Evolutionary conservation across 116 monocot species (phyloP).

Genomic region (Dioscorea cayenensis): DNA sequence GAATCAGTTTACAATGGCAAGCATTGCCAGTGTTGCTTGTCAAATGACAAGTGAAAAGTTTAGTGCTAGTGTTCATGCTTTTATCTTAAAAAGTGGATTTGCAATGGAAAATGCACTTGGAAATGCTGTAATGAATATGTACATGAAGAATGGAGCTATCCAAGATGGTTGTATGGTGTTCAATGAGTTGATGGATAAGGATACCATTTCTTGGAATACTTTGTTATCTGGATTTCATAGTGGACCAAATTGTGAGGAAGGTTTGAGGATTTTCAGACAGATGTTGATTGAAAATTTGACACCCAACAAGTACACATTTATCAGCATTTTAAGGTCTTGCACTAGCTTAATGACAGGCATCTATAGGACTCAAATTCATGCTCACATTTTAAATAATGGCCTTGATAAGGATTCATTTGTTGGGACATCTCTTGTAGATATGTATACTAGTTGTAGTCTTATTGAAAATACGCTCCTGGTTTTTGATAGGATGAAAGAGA

Average conservation of each 20-base stretch:
- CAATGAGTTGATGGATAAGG: conserved; percentile 9
- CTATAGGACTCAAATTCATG: conserved; percentile 37
- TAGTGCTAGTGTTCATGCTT: conserved; percentile 26
- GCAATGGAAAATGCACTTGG: conserved; percentile 14
- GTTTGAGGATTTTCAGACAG: conserved; percentile 20
- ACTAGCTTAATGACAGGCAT: conserved; percentile 17
- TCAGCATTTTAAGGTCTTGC: conserved; percentile 47
- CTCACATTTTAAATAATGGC: conserved; percentile 27
- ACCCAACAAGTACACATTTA: conserved; percentile 38
- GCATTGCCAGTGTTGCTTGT: conserved; percentile 22
- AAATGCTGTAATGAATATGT: conserved; percentile 32
- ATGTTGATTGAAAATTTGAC: conserved; percentile 26
- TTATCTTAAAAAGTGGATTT: conserved; percentile 30
- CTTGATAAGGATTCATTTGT: conserved; percentile 21
- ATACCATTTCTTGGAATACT: conserved; percentile 45
- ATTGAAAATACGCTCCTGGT: conserved; percentile 14
- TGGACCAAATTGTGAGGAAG: conserved; percentile 13
- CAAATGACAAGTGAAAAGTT: conserved; percentile 14
- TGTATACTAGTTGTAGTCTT: conserved; percentile 25
- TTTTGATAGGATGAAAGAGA: conserved; percentile 28
- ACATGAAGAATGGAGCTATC: conserved; percentile 29
- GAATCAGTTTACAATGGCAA: conserved; percentile 34
- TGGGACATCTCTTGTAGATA: conserved; percentile 32
- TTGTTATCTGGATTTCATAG: conserved; percentile 42
- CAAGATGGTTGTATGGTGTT: conserved; percentile 29